Base-by-base conservation (phyloP, 768 basidiomycete species). In the Leucocoprinus birnbaumii region DNA sequence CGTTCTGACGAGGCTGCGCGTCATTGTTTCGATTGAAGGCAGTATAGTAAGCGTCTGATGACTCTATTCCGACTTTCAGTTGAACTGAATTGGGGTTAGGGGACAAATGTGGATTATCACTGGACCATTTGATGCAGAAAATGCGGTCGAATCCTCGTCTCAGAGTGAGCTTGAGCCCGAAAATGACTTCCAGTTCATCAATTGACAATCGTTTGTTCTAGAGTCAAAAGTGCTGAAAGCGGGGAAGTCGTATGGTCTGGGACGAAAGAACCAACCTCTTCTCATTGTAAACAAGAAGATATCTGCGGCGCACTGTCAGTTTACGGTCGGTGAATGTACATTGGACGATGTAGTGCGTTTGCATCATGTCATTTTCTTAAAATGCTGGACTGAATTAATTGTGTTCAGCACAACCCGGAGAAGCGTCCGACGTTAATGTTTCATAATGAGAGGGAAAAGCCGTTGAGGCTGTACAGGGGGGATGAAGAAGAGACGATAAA, bases 201-300 rank as follows among this genome's bases (percentile, higher is more conserved):
- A 19, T 24, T 52, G 41, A 9, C 11, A 40, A 19, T 16, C 25
- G 34, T 42, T 42, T 21, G 27, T 27, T 24, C 18, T 55, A 73
- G 72, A 71, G 57, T 56, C 59, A 11, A 90, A 89, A 63, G 66
- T 89, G 19, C 71, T 91, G 42, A 89, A 86, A 65, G 73, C 86
- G 1, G 79, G 79, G 14, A 75, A 67, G 35, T 72, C 71, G 11
- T 84, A 88, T 54, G 35, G 61, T 0, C 59, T 91, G 0, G 87
- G 87, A 14, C 74, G 89, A 40, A 86, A 80, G 66, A 80, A 75
- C 1, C 67, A 68, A 41, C 71, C 73, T 0, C 69, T 91, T 1
- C 25, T 74, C 3, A 68, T 91, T 44, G 78, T 78, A 56, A 77
- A 74, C 69, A 84, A 83, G 62, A 85, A 82, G 63, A 75, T 92